Base-by-base conservation (phyloP, 805 yeast species). In the Candida sithepensis region DNA sequence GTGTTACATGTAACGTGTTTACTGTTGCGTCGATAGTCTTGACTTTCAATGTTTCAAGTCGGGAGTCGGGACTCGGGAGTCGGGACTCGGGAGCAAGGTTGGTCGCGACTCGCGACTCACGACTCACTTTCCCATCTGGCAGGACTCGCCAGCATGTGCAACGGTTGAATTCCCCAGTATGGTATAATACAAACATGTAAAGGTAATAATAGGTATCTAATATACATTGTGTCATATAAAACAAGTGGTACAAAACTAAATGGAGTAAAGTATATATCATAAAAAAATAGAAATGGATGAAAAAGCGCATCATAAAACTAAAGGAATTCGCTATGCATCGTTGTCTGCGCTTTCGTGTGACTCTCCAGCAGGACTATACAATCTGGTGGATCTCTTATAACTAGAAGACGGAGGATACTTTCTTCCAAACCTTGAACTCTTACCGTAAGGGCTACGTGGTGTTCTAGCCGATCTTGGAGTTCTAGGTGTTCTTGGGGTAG, bases 381-480 rank as follows among this genome's bases (percentile, higher is more conserved):
- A 18, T 19, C 42, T 41, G 3, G 55, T 49, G 9, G 56, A 50
- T 28, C 51, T 39, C 21, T 55, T 44, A 41, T 54, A 55, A 36
- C 42, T 45, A 14, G 34, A 30, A 6, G 51, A 37, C 5, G 53
- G 30, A 9, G 53, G 36, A 41, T 46, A 48, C 32, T 42, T 52
- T 44, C 57, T 49, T 45, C 55, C 49, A 48, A 57, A 55, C 23
- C 59, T 47, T 1, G 52, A 44, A 28, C 47, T 48, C 42, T 54
- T 54, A 18, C 48, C 43, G 37, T 56, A 54, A 19, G 60, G 58
- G 38, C 55, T 53, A 30, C 56, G 41, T 7, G 60, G 57, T 6
- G 59, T 53, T 13, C 57, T 46, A 10, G 59, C 49, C 10, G 52
- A 42, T 28, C 57, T 45, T 3, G 60, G 54, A n/a, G 55, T 49